Conservation (phyloP, 345 rosid species). For the Gossypium raimondii region DNA sequence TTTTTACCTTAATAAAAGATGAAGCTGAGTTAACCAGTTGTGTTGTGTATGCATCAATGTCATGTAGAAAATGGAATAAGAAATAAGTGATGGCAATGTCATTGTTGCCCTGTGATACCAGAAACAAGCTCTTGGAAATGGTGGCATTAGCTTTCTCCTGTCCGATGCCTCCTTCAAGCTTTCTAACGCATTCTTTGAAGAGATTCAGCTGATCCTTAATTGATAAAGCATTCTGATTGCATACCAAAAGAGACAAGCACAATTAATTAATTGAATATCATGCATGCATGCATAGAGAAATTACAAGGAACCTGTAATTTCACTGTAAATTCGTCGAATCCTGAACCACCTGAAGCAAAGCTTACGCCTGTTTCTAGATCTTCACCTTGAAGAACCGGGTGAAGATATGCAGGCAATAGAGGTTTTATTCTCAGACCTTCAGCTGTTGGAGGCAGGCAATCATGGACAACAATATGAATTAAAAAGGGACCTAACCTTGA, state of each 20-base stretch:
- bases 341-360: slow-evolving; percentile 40
- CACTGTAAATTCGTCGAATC: slow-evolving; percentile 24
- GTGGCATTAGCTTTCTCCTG: slow-evolving; percentile 8
- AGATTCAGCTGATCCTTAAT: slow-evolving; percentile 4
- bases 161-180: slow-evolving; percentile 14
- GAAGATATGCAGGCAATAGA: neutral
- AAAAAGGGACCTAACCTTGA: neutral
- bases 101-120: slow-evolving; percentile 22
- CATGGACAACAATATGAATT: neutral
- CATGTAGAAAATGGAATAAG: neutral
- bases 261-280: neutral
- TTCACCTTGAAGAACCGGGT: slow-evolving; percentile 11
- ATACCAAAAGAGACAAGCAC: neutral
- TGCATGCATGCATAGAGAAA: neutral
- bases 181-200: slow-evolving; percentile 18
- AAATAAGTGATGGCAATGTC: slow-evolving; percentile 18
- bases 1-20: slow-evolving; percentile 20
- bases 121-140: slow-evolving; percentile 8
- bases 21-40: slow-evolving; percentile 11
- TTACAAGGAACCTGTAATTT: neutral
- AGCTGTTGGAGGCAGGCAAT: neutral
- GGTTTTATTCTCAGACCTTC: neutral
- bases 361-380: slow-evolving; percentile 33
- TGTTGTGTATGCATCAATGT: slow-evolving; percentile 10
- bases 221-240: neutral